Conservation (phyloP, 2,329 filamentous ascomycete genomes). For the Paraphoma sp. region DNA sequence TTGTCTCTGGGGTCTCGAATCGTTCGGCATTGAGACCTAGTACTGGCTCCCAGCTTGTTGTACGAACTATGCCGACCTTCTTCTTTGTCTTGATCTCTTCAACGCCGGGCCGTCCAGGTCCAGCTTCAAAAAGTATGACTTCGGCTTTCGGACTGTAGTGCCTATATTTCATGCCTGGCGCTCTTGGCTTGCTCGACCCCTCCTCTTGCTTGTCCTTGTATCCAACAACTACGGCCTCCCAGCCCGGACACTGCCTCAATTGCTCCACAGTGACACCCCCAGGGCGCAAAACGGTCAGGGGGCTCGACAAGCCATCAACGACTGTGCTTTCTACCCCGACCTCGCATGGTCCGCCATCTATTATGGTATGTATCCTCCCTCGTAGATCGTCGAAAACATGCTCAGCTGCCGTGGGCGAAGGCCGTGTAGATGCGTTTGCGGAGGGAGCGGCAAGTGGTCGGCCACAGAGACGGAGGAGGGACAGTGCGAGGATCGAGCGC, state of each 20-base stretch:
- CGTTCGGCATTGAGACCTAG: constrained; percentile 20
- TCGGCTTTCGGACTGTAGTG: constrained; percentile 93
- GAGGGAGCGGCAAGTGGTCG: constrained; percentile 88
- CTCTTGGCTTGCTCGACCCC: constrained; percentile 69
- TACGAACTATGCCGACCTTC: constrained; percentile 51
- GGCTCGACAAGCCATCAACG: constrained; percentile 83
- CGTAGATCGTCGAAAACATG: constrained; percentile 87
- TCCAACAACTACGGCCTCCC: constrained; percentile 77
- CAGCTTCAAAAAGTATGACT: constrained; percentile 80
- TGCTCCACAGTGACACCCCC: constrained; percentile 87
- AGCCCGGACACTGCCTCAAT: constrained; percentile 75
- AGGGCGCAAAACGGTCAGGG: constrained; percentile 82
- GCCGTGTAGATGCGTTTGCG: constrained; percentile 92
- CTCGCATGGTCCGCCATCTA: constrained; percentile 85
- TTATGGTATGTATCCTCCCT: constrained; percentile 81
- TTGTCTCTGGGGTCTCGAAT: not conserved
- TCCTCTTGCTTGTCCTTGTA: constrained; percentile 78
- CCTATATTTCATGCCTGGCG: constrained; percentile 98
- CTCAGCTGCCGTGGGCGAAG: constrained; percentile 86
- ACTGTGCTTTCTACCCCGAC: constrained; percentile 98
- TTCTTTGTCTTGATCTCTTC: constrained; percentile 38
- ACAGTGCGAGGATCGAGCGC: constrained; percentile 79
- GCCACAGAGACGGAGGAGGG: constrained; percentile 80
- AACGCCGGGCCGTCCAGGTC: constrained; percentile 38
- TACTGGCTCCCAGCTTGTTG: constrained; percentile 31